A percentile compares a stretch with the other conserved stretches of the same genome.
phyloP scores from a whole-genome alignment of 2,329 filamentous ascomycete species.

The Akanthomyces dipterigenus region DNA sequence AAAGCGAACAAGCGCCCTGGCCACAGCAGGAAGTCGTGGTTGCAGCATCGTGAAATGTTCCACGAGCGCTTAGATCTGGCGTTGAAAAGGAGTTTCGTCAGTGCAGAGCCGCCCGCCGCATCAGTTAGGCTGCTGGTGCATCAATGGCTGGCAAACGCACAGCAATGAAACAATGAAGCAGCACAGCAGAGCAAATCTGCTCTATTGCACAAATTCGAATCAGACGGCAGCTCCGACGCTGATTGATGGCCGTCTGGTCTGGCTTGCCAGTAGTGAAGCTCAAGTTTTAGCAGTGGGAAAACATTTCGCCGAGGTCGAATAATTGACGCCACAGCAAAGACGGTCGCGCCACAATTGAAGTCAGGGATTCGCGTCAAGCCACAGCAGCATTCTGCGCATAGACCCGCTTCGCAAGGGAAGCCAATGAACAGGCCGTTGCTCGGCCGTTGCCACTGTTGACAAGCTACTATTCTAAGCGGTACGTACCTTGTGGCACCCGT shows the following conservation, averaged over 20 bases:
- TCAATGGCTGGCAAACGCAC: neutral
- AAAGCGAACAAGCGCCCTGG: constrained; percentile 5
- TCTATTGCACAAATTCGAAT: neutral
- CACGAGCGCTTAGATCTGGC: neutral
- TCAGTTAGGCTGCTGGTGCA: neutral
- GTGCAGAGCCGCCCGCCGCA: neutral
- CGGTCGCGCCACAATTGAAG: neutral
- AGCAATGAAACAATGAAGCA: neutral
- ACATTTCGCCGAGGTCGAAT: constrained; percentile 19
- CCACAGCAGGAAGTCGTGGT: constrained; percentile 8
- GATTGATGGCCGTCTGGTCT: constrained; percentile 4
- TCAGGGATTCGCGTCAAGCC: constrained; percentile 21
- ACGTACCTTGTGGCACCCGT: constrained; percentile 15
- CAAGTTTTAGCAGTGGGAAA: constrained; percentile 22
- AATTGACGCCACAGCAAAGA: constrained; percentile 3
- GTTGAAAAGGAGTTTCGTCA: neutral
- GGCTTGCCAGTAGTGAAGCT: neutral
- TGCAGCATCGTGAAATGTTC: constrained; percentile 7
- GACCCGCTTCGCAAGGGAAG: constrained; percentile 8
- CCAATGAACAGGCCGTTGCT: constrained; percentile 49
- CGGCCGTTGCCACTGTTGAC: constrained; percentile 50
- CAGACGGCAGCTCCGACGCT: neutral
- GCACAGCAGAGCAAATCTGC: neutral
- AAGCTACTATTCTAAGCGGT: constrained; percentile 17
- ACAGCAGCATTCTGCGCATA: constrained; percentile 18